phyloP scores from a whole-genome alignment of 441 rosid genomes.

The Adansonia madagascariensis region DNA sequence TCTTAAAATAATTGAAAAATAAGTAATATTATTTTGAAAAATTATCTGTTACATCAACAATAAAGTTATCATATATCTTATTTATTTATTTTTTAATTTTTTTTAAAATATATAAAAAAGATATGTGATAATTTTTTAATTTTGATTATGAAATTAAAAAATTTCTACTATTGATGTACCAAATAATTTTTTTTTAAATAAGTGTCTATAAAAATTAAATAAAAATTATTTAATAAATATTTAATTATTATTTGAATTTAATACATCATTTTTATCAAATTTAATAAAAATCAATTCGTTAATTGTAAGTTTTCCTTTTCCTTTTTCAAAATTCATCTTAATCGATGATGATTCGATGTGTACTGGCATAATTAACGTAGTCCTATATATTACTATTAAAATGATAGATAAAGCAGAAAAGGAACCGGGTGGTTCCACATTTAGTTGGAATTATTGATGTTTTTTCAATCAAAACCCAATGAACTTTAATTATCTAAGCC shows the following conservation, averaged over 20 bases:
- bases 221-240: background rate
- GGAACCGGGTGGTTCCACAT: background rate
- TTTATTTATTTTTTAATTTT: too few relatives aligned
- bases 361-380: background rate
- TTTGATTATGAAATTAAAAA: too few relatives aligned
- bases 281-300: too few relatives aligned
- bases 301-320: too few relatives aligned
- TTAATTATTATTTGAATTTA: background rate
- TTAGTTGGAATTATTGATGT: background rate
- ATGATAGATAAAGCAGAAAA: background rate
- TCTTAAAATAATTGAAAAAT: background rate
- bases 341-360: too few relatives aligned
- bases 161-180: too few relatives aligned
- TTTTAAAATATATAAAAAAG: too few relatives aligned
- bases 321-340: too few relatives aligned
- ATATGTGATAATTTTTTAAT: too few relatives aligned
- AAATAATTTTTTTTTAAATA: too few relatives aligned
- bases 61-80: too few relatives aligned
- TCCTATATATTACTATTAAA: background rate
- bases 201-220: background rate
- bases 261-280: background rate
- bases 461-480: background rate
- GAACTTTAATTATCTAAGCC: background rate
- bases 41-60: too few relatives aligned
- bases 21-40: background rate